A percentile compares a stretch with the other conserved stretches of the same genome.
Conservation (phyloP, 345 rosid genomes). For the Brassica incana region DNA sequence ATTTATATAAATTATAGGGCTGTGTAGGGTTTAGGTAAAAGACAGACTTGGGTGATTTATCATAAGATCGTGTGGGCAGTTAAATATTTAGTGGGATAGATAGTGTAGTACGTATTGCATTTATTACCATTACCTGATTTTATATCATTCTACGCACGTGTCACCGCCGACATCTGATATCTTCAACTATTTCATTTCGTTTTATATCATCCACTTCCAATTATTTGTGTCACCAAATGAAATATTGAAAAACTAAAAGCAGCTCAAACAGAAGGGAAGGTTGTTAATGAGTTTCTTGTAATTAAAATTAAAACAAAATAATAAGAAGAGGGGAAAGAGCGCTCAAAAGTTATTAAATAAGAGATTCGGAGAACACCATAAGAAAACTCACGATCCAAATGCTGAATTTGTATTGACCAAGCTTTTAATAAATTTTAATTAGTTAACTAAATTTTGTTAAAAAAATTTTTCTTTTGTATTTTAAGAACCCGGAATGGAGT, state of each 20-base stretch:
- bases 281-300: too few relatives aligned
- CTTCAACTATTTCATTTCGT: constrained; percentile 7
- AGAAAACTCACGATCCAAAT: too few relatives aligned
- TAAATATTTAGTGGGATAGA: constrained; percentile 37
- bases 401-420: too few relatives aligned
- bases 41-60: constrained; percentile 38
- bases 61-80: constrained; percentile 43
- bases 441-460: not conserved
- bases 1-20: constrained; percentile 5
- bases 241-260: not conserved
- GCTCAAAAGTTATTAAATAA: too few relatives aligned
- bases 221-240: not conserved
- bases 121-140: constrained; percentile 28
- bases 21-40: constrained; percentile 31
- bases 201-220: not conserved
- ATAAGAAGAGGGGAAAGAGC: too few relatives aligned
- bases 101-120: constrained; percentile 34
- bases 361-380: too few relatives aligned
- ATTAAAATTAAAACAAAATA: too few relatives aligned
- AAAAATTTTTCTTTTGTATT: too few relatives aligned
- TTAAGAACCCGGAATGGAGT: too few relatives aligned
- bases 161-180: constrained; percentile 38
- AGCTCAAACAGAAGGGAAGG: too few relatives aligned
- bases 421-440: too few relatives aligned
- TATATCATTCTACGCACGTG: constrained; percentile 36